Percentiles rank a stretch among this genome's conserved stretches.
phyloP scores from a whole-genome alignment of 2,329 filamentous ascomycete genomes.

The Aspergillus pseudonomiae region DNA sequence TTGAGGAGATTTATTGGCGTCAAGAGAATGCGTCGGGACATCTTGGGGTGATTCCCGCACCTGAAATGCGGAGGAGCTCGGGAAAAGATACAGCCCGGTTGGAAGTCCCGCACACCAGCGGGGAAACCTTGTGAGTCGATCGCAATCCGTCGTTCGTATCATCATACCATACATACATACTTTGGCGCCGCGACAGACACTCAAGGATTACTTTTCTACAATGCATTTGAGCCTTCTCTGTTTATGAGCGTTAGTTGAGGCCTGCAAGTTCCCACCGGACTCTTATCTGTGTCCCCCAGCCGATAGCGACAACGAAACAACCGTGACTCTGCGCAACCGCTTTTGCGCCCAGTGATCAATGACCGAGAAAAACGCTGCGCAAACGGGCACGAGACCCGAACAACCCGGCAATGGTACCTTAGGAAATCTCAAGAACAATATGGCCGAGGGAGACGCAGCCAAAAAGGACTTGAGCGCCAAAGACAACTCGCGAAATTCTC shows the following conservation, averaged over 20 bases:
- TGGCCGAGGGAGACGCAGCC: slow-evolving; percentile 24
- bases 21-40: neutral
- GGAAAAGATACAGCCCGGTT: slow-evolving; percentile 17
- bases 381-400: slow-evolving; percentile 28
- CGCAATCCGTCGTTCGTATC: slow-evolving; percentile 15
- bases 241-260: slow-evolving; percentile 19
- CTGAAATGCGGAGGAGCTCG: slow-evolving; percentile 28
- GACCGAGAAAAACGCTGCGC: slow-evolving; percentile 33
- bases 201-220: slow-evolving; percentile 7
- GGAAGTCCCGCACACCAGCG: slow-evolving; percentile 22
- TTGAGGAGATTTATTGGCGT: neutral
- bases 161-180: slow-evolving; percentile 15
- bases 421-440: slow-evolving; percentile 25
- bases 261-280: slow-evolving; percentile 33
- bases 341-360: slow-evolving; percentile 30
- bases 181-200: slow-evolving; percentile 9
- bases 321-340: slow-evolving; percentile 26
- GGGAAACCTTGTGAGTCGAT: slow-evolving; percentile 23
- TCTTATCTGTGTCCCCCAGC: slow-evolving; percentile 24
- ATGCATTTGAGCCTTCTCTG: neutral
- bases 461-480: slow-evolving; percentile 36
- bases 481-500: slow-evolving; percentile 26
- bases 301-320: slow-evolving; percentile 16
- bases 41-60: neutral
- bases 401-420: slow-evolving; percentile 32